Base-by-base conservation (phyloP, 2,329 filamentous ascomycete species). In the Cercospora sojina region DNA sequence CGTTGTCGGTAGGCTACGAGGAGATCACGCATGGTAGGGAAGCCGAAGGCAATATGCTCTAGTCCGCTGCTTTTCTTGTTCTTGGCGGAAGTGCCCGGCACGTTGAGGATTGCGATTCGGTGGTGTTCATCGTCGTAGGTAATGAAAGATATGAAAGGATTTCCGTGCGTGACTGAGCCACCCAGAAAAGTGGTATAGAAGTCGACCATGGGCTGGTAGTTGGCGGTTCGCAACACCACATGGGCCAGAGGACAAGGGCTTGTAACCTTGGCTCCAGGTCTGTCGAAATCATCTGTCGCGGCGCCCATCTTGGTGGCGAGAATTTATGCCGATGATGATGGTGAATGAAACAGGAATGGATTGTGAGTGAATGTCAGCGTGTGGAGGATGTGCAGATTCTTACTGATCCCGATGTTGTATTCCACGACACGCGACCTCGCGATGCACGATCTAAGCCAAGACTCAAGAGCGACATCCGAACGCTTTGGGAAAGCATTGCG, bases 161-260 rank as follows among this genome's bases (percentile, higher is more conserved):
- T 49, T 20, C 43, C 43, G 3, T 49, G 20, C 2, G 43, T 49
- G 3, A 49, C 43, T 16, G 5, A 64, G 20, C 56, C 74, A 18
- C 73, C 73, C 3, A 75, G 65, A 65, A 75, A 76, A 16, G 59
- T 68, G 4, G 59, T 66, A 67, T 75, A 75, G 68, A 71, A 76
- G 23, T 64, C 61, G 3, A 65, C 63, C 72, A 75, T 73, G 13
- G 32, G 32, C 18, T 67, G 35, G 62, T 71, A 68, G 31, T 73
- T 71, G 43, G 64, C 66, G 8, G 74, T 74, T 10, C 72, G 69
- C 18, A 75, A 66, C 3, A 76, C 72, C 59, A 76, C 67, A 63
- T 74, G 73, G 5, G 73, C 74, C n/a, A 75, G 70, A 3, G 43
- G 25, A 49, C 43, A 49, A 25, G 43, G 43, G 43, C 43, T 49